Conservation (phyloP, 768 basidiomycete genomes). For the Podaxis sp. region DNA sequence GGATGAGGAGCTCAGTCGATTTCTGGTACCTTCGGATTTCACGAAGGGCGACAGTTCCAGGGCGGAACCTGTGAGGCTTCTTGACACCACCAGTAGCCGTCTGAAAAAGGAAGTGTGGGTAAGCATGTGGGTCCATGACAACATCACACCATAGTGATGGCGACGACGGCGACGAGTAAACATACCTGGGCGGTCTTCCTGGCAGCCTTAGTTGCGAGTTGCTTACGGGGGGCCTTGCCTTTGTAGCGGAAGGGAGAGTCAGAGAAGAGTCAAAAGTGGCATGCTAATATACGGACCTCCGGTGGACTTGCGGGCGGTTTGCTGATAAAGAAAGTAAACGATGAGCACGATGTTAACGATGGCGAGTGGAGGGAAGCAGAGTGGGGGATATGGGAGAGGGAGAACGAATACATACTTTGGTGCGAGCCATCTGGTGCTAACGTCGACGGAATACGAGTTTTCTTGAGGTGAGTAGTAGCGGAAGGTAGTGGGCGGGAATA, state of each 20-base stretch:
- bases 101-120: constrained; percentile 29
- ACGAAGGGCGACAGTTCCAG: constrained; percentile 98
- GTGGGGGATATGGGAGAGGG: constrained; percentile 19
- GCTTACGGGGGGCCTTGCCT: constrained; percentile 92
- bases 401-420: constrained; percentile 57
- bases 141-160: constrained; percentile 21
- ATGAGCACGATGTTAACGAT: constrained; percentile 28
- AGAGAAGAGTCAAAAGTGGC: constrained; percentile 26
- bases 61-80: constrained; percentile 98
- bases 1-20: constrained; percentile 97
- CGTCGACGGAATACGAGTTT: constrained; percentile 25
- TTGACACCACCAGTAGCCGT: constrained; percentile 95
- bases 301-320: constrained; percentile 99
- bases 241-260: constrained; percentile 2
- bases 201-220: constrained; percentile 94
- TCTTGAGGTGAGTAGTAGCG: constrained; percentile 21
- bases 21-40: constrained; percentile 99
- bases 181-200: constrained; percentile 79
- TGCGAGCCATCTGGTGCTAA: constrained; percentile 70
- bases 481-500: constrained; percentile 33
- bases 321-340: constrained; percentile 49
- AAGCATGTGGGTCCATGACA: constrained; percentile 16
- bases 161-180: constrained; percentile 28
- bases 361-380: constrained; percentile 19
- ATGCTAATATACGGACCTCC: constrained; percentile 65